Evolutionary conservation across 2,329 filamentous ascomycete genomes (phyloP).

Genomic region (Bipolaris cookei): DNA sequence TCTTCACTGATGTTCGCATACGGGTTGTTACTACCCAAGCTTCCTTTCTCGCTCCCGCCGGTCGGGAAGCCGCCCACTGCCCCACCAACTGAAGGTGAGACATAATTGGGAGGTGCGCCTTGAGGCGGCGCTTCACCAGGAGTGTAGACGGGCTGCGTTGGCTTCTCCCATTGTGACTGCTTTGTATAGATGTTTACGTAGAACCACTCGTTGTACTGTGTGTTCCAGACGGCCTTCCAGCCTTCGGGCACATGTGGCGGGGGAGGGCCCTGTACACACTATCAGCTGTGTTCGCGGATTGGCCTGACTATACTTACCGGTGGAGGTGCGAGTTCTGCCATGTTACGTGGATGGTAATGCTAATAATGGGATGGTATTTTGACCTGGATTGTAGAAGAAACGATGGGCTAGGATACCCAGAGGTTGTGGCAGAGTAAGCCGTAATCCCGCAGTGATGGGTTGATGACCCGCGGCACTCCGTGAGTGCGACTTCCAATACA

Average conservation of each 20-base stretch:
- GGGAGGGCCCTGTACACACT: constrained; percentile 54
- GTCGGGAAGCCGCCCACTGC: constrained; percentile 44
- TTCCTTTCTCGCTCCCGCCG: constrained; percentile 54
- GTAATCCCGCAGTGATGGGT: constrained; percentile 18
- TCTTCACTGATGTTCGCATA: constrained; percentile 69
- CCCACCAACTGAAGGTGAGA: constrained; percentile 48
- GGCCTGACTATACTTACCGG: constrained; percentile 30
- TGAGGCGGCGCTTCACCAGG: constrained; percentile 55
- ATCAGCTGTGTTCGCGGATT: constrained; percentile 15
- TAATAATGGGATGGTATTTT: neutral
- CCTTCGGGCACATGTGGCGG: constrained; percentile 73
- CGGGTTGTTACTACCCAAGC: constrained; percentile 69
- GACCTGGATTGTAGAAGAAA: too few species aligned
- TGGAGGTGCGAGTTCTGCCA: constrained; percentile 48
- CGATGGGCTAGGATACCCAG: neutral
- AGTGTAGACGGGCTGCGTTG: constrained; percentile 70
- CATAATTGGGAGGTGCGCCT: constrained; percentile 73
- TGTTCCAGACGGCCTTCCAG: constrained; percentile 84
- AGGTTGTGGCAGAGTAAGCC: constrained; percentile 11
- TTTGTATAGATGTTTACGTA: constrained; percentile 90
- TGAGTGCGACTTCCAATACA: constrained; percentile 13
- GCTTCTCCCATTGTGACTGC: constrained; percentile 88
- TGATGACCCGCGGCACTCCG: constrained; percentile 18
- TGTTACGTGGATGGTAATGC: constrained; percentile 11
- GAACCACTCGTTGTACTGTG: constrained; percentile 91